Conservation (phyloP, 306 rosid genomes). For the Arachis stenosperma region DNA sequence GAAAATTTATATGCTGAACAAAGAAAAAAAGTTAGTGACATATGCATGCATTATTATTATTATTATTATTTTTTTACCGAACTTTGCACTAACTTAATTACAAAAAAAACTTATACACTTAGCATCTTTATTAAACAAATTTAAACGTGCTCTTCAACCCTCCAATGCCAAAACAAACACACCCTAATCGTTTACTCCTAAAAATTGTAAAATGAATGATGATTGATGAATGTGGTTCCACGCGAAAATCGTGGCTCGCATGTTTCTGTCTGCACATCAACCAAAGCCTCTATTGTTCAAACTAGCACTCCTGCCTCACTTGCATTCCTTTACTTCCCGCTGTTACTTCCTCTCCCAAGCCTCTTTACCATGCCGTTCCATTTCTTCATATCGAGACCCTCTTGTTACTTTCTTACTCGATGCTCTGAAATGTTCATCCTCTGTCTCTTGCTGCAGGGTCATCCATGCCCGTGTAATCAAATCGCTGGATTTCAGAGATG, state of each 20-base stretch:
- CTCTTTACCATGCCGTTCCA: constrained; percentile 28
- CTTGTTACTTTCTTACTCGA: constrained; percentile 51
- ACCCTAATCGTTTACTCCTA: too few relatives aligned
- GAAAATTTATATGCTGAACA: too few relatives aligned
- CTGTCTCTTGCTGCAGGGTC: constrained; percentile 49
- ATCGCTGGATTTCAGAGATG: constrained; percentile 61
- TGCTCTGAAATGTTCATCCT: constrained; percentile 56
- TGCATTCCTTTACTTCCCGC: neutral
- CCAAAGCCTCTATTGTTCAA: constrained; percentile 20
- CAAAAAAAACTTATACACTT: too few relatives aligned
- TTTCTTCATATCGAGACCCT: constrained; percentile 39
- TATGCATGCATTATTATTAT: too few relatives aligned
- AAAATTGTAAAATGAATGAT: too few relatives aligned
- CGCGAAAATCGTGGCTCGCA: constrained; percentile 13
- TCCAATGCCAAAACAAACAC: too few relatives aligned
- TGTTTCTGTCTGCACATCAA: neutral
- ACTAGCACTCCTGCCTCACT: neutral
- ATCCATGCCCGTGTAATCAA: constrained; percentile 72
- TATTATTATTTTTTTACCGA: too few relatives aligned
- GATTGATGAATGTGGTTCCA: constrained; percentile 7
- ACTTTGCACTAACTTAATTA: too few relatives aligned
- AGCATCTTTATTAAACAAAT: too few relatives aligned
- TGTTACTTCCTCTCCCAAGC: constrained; percentile 24
- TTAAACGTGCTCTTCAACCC: too few relatives aligned
- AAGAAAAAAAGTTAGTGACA: too few relatives aligned